phyloP scores from a whole-genome alignment of 139 green algal genomes.

The Tetradesmus obliquus region DNA sequence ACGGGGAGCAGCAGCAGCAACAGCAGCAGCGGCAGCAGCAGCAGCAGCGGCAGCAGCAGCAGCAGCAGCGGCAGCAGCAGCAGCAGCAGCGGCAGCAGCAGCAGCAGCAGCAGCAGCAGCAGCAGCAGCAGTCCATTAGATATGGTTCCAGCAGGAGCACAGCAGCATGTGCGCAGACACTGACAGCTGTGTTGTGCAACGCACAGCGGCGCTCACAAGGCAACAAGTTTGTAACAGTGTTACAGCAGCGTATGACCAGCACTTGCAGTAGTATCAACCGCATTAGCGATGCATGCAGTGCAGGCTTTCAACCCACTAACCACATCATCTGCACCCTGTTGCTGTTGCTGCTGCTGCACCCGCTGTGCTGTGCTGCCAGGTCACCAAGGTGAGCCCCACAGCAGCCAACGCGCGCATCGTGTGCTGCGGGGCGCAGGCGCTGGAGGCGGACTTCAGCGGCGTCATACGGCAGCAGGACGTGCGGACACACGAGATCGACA shows the following conservation, averaged over 20 bases:
- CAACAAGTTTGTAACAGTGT: too few species aligned
- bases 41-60: background rate
- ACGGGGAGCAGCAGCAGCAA: background rate
- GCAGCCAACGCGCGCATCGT: constrained; percentile 63
- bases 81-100: background rate
- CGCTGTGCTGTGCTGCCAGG: constrained; percentile 14
- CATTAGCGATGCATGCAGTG: too few species aligned
- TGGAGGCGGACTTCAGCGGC: constrained; percentile 74
- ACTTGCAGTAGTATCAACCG: too few species aligned
- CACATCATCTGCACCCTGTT: background rate
- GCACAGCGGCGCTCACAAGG: too few species aligned
- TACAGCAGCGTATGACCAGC: too few species aligned
- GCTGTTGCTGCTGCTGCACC: background rate
- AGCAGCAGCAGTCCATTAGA: background rate
- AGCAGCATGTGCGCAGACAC: background rate
- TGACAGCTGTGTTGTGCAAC: too few species aligned
- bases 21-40: background rate
- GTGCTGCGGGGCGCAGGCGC: constrained; percentile 67
- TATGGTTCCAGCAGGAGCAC: background rate
- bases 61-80: background rate
- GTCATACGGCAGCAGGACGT: constrained; percentile 68
- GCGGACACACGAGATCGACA: background rate
- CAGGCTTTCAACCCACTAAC: too few species aligned
- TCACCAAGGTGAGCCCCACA: constrained; percentile 53
- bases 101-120: background rate